Conservation (phyloP, 148 eudicot genomes). For the Fagopyrum esculentum region DNA sequence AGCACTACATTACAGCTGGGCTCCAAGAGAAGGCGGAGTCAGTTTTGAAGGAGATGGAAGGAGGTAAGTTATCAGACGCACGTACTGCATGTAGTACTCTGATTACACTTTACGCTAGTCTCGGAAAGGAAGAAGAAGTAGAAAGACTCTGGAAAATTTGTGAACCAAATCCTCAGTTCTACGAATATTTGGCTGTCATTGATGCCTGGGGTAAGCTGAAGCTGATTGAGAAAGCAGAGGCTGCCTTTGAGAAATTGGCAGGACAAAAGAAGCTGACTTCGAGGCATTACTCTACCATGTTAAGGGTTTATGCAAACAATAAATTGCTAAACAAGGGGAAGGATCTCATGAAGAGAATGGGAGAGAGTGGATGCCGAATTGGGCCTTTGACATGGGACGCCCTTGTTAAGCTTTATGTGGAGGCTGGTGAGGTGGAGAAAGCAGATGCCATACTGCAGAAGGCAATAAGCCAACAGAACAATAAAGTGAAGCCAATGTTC, state of each 20-base stretch:
- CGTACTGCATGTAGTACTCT: constrained; percentile 27
- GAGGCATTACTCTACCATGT: constrained; percentile 36
- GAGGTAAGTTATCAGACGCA: constrained; percentile 23
- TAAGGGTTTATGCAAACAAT: constrained; percentile 63
- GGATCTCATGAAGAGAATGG: constrained; percentile 67
- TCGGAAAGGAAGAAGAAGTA: constrained; percentile 67
- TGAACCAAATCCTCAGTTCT: constrained; percentile 30
- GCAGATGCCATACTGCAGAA: constrained; percentile 62
- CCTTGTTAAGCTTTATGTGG: constrained; percentile 63
- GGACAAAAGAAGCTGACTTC: constrained; percentile 33
- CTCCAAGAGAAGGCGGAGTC: constrained; percentile 62
- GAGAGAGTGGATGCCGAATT: constrained; percentile 41
- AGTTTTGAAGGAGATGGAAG: constrained; percentile 67
- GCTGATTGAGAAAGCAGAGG: constrained; percentile 61
- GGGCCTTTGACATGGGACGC: constrained; percentile 80
- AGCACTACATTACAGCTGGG: constrained; percentile 48
- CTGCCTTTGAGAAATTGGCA: constrained; percentile 36
- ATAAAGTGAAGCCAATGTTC: constrained; percentile 39
- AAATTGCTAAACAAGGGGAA: constrained; percentile 74
- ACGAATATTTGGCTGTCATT: constrained; percentile 52
- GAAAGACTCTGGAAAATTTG: constrained; percentile 59
- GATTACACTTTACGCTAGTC: constrained; percentile 60
- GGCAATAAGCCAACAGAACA: constrained; percentile 28
- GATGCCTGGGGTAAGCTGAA: constrained; percentile 81
- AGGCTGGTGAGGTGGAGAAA: constrained; percentile 83